Conservation (phyloP, 192 early-diverging fungal genomes). For the Funneliformis mosseae region DNA sequence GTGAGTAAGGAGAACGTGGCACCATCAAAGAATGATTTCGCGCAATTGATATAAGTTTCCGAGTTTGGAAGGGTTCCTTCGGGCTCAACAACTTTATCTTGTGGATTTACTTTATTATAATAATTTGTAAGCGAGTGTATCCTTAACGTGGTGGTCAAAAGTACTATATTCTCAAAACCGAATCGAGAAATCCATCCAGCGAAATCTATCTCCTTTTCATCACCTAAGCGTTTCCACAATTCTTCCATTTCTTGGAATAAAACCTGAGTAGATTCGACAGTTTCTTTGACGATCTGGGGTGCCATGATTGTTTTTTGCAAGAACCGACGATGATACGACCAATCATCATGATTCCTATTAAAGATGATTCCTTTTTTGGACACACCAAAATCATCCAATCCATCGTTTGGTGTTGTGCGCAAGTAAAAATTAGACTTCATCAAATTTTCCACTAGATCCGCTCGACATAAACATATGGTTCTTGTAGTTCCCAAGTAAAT, state of each 20-base stretch:
- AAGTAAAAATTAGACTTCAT: background rate
- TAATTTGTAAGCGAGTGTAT: background rate
- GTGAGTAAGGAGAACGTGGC: background rate
- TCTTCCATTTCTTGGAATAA: background rate
- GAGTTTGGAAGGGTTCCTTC: background rate
- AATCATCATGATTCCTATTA: background rate
- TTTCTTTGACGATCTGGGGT: background rate
- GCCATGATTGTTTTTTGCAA: background rate
- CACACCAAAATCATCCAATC: background rate
- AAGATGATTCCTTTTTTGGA: background rate
- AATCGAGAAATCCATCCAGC: background rate
- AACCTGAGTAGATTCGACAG: background rate
- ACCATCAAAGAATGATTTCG: background rate
- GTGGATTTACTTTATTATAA: slow-evolving; percentile 9
- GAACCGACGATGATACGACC: background rate
- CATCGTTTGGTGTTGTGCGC: background rate
- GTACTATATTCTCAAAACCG: background rate
- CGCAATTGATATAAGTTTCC: background rate
- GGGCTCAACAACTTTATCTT: background rate
- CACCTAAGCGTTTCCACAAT: background rate
- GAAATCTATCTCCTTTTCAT: background rate
- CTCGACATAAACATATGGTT: background rate
- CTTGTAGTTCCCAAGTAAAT: slow-evolving; percentile 3
- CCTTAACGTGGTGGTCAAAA: background rate
- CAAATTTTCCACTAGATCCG: background rate